Evolutionary conservation across 1,284 basidiomycete species (phyloP).

Genomic region (Lignosus rhinocerotis): DNA sequence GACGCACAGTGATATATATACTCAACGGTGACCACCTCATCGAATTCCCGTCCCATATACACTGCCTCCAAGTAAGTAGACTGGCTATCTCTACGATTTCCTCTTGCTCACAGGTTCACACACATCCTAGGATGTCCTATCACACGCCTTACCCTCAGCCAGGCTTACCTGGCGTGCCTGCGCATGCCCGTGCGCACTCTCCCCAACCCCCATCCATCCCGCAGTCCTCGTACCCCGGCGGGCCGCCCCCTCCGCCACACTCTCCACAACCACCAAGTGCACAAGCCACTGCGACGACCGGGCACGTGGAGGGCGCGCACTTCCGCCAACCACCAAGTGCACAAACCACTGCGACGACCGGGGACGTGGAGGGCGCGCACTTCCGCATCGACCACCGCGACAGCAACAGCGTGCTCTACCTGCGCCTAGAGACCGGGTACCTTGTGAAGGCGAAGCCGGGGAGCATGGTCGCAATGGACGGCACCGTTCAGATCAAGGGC

Average conservation of each 20-base stretch:
- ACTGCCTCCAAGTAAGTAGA: not conserved
- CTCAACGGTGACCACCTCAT: not conserved
- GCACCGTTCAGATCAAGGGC: conserved; percentile 33
- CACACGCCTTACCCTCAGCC: conserved; percentile 15
- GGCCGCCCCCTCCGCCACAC: not conserved
- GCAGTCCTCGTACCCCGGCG: conserved; percentile 4
- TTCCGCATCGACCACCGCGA: conserved; percentile 35
- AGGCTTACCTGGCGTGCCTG: conserved; percentile 11
- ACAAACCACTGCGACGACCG: conserved; percentile 25
- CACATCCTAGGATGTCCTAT: conserved; percentile 7
- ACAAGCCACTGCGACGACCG: conserved; percentile 20
- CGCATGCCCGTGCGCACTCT: conserved; percentile 1
- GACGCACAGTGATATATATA: not conserved
- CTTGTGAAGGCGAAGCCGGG: conserved; percentile 35
- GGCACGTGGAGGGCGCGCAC: conserved; percentile 31
- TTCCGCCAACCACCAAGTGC: conserved; percentile 29
- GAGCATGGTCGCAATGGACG: conserved; percentile 37
- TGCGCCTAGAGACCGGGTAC: conserved; percentile 31
- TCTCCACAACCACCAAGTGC: not conserved
- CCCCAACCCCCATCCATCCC: not conserved
- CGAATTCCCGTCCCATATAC: not conserved
- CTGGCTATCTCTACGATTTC: conserved; percentile 7
- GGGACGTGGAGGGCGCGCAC: conserved; percentile 31
- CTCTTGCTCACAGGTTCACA: not conserved
- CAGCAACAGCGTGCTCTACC: conserved; percentile 34